Percentiles rank a stretch among this genome's conserved stretches.
Conservation (phyloP, 2,329 filamentous ascomycete genomes). For the Teratosphaeria zuluensis region DNA sequence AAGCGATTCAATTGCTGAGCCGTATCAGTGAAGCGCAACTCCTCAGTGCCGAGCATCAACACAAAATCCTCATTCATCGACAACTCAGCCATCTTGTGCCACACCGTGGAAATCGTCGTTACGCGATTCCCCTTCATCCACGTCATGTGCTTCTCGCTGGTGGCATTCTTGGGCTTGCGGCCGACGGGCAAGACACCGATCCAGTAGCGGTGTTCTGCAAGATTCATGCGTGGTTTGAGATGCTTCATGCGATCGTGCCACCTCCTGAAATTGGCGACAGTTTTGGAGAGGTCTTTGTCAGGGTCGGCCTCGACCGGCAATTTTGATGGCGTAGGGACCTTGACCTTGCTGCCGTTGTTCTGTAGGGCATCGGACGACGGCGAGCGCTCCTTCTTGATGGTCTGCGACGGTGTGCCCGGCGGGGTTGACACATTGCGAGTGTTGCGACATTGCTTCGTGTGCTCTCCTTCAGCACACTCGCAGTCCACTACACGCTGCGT, state of each 20-base stretch:
- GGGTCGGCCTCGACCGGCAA: conserved; percentile 1
- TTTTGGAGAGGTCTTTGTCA: conserved; percentile 10
- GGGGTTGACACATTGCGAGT: conserved; percentile 6
- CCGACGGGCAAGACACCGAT: conserved; percentile 20
- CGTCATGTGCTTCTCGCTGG: conserved; percentile 10
- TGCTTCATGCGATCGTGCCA: conserved; percentile 15
- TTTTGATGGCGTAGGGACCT: background rate
- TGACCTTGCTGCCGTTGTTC: background rate
- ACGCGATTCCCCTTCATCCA: conserved; percentile 24
- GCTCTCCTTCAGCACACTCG: conserved; percentile 1
- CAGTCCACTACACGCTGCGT: background rate
- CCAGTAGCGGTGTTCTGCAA: conserved; percentile 23
- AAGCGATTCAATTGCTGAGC: conserved; percentile 24
- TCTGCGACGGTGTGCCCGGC: conserved; percentile 3
- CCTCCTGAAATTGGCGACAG: conserved; percentile 9
- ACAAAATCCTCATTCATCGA: conserved; percentile 14
- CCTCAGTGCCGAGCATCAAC: conserved; percentile 15
- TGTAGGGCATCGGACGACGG: conserved; percentile 1
- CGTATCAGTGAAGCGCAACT: conserved; percentile 9
- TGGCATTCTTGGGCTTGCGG: conserved; percentile 4
- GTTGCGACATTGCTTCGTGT: background rate
- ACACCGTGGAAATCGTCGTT: conserved; percentile 25
- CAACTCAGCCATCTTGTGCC: conserved; percentile 13
- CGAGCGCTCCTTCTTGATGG: background rate
- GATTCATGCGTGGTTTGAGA: conserved; percentile 13